Conservation (phyloP, 2,329 filamentous ascomycete species). For the Pyrenochaeta sp. region DNA sequence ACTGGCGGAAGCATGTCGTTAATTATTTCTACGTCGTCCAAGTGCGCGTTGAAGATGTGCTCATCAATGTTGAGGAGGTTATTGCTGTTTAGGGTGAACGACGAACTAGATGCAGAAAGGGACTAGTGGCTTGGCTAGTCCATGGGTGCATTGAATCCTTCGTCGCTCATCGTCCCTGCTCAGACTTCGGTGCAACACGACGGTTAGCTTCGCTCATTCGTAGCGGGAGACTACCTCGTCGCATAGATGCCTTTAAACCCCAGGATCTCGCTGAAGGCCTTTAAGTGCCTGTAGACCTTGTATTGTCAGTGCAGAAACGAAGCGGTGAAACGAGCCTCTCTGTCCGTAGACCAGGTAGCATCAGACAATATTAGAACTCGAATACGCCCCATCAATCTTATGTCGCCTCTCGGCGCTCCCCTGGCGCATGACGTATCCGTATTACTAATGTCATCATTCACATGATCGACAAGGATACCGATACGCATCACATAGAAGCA, state of each 20-base stretch:
- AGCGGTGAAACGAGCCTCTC: not conserved
- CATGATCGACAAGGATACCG: conserved; percentile 60
- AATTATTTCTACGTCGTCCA: not conserved
- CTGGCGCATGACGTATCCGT: conserved; percentile 68
- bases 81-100: not conserved
- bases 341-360: not conserved
- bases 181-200: too few species aligned
- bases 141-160: not conserved
- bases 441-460: conserved; percentile 56
- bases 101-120: conserved; percentile 1
- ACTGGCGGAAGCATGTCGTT: conserved; percentile 53
- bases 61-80: not conserved
- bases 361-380: not conserved
- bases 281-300: too few species aligned
- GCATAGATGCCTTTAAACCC: too few species aligned
- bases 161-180: too few species aligned
- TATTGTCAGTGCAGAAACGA: too few species aligned
- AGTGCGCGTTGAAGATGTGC: not conserved
- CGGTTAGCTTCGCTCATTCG: too few species aligned
- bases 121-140: conserved; percentile 15
- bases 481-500: conserved; percentile 58
- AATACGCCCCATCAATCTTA: not conserved
- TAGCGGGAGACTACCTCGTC: too few species aligned
- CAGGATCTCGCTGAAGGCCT: too few species aligned
- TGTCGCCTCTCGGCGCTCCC: conserved; percentile 67